These are phyloP conservation scores for Phyllosticta citribraziliensis DNA, from an alignment of 2,329 filamentous ascomycete genomes.

Conservation along the genomic window DNA sequence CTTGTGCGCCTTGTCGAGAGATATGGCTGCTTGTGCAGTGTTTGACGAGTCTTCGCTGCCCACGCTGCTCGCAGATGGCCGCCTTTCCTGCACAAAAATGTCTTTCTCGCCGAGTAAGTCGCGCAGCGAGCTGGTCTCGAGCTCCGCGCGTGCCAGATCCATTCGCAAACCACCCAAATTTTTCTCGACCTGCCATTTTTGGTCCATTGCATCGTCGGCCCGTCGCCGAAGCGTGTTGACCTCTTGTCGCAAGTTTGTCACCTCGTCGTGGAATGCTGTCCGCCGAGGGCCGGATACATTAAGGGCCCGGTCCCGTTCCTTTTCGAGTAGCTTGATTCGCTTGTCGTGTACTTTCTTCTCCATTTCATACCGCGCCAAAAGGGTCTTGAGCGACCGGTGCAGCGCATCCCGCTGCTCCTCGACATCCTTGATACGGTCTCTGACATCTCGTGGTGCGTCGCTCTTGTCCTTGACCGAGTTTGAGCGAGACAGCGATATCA, in stretches of 20 bases:
- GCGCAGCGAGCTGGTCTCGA: conserved; percentile 79
- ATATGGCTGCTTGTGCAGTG: conserved; percentile 53
- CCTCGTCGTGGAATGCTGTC: conserved; percentile 74
- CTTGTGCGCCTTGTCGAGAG: conserved; percentile 63
- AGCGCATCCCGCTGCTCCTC: conserved; percentile 90
- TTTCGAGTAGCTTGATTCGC: conserved; percentile 64
- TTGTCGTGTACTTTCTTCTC: conserved; percentile 79
- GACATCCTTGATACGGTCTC: conserved; percentile 82
- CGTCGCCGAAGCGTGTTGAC: conserved; percentile 74
- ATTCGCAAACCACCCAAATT: conserved; percentile 82
- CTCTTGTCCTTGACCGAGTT: conserved; percentile 30
- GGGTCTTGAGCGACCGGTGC: conserved; percentile 73
- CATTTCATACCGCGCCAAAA: conserved; percentile 76
- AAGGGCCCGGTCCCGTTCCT: conserved; percentile 66
- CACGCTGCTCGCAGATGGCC: conserved; percentile 20
- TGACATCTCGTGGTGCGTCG: conserved; percentile 44
- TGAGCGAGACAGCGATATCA: conserved; percentile 41
- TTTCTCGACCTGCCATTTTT: conserved; percentile 95
- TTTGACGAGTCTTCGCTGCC: conserved; percentile 22
- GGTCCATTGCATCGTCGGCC: conserved; percentile 86
- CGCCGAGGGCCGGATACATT: conserved; percentile 60
- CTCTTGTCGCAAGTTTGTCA: conserved; percentile 69
- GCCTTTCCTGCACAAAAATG: conserved; percentile 58
- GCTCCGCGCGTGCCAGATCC: conserved; percentile 90
- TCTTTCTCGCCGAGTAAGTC: conserved; percentile 73